phyloP scores from a whole-genome alignment of 192 early-diverging fungal genomes.

The Paraglomus occultum region DNA sequence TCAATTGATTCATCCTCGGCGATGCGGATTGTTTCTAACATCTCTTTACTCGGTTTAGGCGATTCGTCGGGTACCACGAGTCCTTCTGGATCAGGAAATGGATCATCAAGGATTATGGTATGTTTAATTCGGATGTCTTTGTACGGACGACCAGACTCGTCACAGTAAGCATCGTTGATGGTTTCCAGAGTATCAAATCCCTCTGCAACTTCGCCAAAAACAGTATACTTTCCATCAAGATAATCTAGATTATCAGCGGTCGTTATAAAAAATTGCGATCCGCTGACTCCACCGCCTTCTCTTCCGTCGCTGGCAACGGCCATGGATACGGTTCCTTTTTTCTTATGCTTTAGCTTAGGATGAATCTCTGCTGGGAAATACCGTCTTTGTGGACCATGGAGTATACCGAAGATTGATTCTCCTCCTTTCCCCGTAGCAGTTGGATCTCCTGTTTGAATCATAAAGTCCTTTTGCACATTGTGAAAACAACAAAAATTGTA shows the following conservation, averaged over 20 bases:
- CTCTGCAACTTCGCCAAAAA: slow-evolving; percentile 88
- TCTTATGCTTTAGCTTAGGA: slow-evolving; percentile 75
- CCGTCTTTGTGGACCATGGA: slow-evolving; percentile 54
- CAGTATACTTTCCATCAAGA: slow-evolving; percentile 77
- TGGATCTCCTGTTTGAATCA: slow-evolving; percentile 75
- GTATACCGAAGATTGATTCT: slow-evolving; percentile 65
- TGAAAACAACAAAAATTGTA: slow-evolving; percentile 83
- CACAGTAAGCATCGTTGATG: slow-evolving; percentile 69
- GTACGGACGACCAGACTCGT: slow-evolving; percentile 72
- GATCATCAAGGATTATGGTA: slow-evolving; percentile 90
- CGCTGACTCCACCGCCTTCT: slow-evolving; percentile 50
- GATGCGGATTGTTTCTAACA: slow-evolving; percentile 70
- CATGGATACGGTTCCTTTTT: slow-evolving; percentile 77
- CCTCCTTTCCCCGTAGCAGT: slow-evolving; percentile 70
- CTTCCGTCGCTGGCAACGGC: slow-evolving; percentile 51
- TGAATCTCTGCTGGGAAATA: slow-evolving; percentile 80
- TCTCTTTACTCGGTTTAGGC: slow-evolving; percentile 72
- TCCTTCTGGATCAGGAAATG: slow-evolving; percentile 79
- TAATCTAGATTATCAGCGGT: slow-evolving; percentile 71
- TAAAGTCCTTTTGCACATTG: slow-evolving; percentile 79
- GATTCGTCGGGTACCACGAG: slow-evolving; percentile 65
- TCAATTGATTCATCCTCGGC: slow-evolving; percentile 77
- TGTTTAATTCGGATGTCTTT: slow-evolving; percentile 89
- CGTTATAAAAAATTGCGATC: slow-evolving; percentile 90
- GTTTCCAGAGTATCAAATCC: slow-evolving; percentile 84